Evolutionary conservation across 2,329 filamentous ascomycete genomes (phyloP).

Genomic region (Paraphoma chrysanthemicola): DNA sequence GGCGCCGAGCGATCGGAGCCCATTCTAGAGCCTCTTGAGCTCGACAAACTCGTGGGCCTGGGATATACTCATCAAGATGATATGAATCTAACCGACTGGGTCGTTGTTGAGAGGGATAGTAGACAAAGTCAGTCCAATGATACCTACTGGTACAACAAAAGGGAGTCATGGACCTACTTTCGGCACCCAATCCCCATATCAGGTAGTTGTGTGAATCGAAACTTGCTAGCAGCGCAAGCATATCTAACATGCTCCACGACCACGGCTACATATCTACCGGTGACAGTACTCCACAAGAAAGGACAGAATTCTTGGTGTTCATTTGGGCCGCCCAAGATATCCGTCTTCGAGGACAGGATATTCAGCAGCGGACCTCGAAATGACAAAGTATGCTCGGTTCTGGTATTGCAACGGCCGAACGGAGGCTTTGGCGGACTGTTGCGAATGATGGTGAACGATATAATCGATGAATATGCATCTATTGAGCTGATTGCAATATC

Average conservation of each 20-base stretch:
- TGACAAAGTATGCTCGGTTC: not conserved
- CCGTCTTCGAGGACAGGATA: not conserved
- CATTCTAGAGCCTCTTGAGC: not conserved
- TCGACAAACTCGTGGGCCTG: not conserved
- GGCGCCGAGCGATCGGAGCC: not conserved
- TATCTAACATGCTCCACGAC: not conserved
- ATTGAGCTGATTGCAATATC: not conserved
- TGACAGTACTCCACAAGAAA: not conserved
- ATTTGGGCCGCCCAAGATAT: not conserved
- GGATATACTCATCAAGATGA: too few relatives aligned
- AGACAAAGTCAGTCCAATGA: too few relatives aligned
- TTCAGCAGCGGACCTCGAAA: not conserved
- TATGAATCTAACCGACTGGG: too few relatives aligned
- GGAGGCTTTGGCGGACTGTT: constrained; percentile 1
- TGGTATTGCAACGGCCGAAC: not conserved
- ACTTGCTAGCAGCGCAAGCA: not conserved
- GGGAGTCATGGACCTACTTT: not conserved
- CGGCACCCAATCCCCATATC: not conserved
- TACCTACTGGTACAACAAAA: not conserved
- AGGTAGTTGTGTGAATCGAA: too few relatives aligned
- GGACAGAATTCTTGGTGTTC: not conserved
- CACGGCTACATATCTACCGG: not conserved
- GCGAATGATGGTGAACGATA: not conserved
- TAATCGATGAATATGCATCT: not conserved
- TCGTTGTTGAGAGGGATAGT: too few relatives aligned